These are phyloP conservation scores for Hansfordia pulvinata DNA, from an alignment of 2,329 filamentous ascomycete species.

Conservation along the genomic window DNA sequence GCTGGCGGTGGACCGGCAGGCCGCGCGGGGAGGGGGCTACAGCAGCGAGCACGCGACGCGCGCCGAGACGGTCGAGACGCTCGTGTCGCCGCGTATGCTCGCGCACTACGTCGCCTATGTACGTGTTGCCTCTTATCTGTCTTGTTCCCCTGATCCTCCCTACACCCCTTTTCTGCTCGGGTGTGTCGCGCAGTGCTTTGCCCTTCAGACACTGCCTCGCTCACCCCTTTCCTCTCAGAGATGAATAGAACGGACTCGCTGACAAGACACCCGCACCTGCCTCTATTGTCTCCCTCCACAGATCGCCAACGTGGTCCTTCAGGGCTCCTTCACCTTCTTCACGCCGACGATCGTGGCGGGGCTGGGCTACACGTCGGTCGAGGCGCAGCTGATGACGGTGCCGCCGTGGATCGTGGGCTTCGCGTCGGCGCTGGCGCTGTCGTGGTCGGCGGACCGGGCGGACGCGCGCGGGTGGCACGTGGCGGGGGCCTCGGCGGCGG, in stretches of 20 bases:
- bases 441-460: slow-evolving; percentile 11
- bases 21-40: slow-evolving; percentile 18
- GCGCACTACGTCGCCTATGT: slow-evolving; percentile 20
- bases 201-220: too few relatives aligned
- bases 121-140: background rate
- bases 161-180: too few relatives aligned
- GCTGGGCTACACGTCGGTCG: slow-evolving; percentile 12
- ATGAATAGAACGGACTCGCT: too few relatives aligned
- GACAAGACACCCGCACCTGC: too few relatives aligned
- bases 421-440: slow-evolving; percentile 10
- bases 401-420: slow-evolving; percentile 16
- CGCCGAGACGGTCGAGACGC: slow-evolving; percentile 20
- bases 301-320: slow-evolving; percentile 13
- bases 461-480: slow-evolving; percentile 12
- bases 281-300: slow-evolving; percentile 1
- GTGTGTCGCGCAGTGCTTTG: too few relatives aligned
- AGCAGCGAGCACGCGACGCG: slow-evolving; percentile 18
- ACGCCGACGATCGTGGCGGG: slow-evolving; percentile 37
- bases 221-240: too few relatives aligned
- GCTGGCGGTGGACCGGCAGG: slow-evolving; percentile 10
- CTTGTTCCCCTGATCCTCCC: too few relatives aligned
- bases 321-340: slow-evolving; percentile 32
- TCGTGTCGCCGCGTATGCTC: slow-evolving; percentile 21
- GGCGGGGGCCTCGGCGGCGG: slow-evolving; percentile 11
- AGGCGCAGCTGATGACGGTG: slow-evolving; percentile 13